Conservation (phyloP, 108 stramenopile species). For the Skeletonema grethae region DNA sequence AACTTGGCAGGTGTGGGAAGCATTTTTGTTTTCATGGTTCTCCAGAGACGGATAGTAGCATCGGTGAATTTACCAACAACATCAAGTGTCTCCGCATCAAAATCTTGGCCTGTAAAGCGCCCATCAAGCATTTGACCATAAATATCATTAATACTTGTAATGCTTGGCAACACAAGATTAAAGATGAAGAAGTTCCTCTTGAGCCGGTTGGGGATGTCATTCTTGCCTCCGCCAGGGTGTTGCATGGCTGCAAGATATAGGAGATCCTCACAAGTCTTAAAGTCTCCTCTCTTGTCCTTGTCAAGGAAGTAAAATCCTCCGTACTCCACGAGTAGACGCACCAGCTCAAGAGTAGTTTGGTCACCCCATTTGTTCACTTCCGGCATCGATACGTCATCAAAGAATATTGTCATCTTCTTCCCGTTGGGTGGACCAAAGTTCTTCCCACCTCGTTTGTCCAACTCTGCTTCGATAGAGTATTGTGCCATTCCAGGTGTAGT, state of each 20-base stretch:
- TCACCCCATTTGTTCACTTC: slow-evolving; percentile 94
- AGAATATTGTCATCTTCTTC: slow-evolving; percentile 93
- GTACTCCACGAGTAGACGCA: slow-evolving; percentile 83
- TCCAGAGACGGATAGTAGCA: slow-evolving; percentile 85
- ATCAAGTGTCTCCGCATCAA: slow-evolving; percentile 58
- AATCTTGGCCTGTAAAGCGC: slow-evolving; percentile 62
- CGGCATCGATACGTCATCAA: slow-evolving; percentile 92
- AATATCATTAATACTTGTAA: slow-evolving; percentile 91
- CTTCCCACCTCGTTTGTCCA: slow-evolving; percentile 91
- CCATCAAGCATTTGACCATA: slow-evolving; percentile 92
- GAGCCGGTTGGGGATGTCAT: slow-evolving; percentile 90
- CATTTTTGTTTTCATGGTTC: slow-evolving; percentile 83
- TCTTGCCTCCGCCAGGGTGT: slow-evolving; percentile 90
- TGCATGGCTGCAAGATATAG: slow-evolving; percentile 89
- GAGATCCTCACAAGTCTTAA: slow-evolving; percentile 89
- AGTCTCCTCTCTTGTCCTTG: slow-evolving; percentile 92
- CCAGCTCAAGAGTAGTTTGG: slow-evolving; percentile 89
- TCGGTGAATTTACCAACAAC: slow-evolving; percentile 73
- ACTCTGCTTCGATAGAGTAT: slow-evolving; percentile 84
- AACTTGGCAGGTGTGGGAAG: slow-evolving; percentile 92
- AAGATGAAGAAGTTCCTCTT: slow-evolving; percentile 94
- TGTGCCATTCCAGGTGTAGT: slow-evolving; percentile 91
- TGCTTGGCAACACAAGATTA: slow-evolving; percentile 87
- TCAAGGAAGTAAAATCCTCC: slow-evolving; percentile 91
- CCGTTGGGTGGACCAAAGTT: slow-evolving; percentile 91